Conservation (phyloP, 129 eudicot genomes). For the Smallanthus sonchifolius region DNA sequence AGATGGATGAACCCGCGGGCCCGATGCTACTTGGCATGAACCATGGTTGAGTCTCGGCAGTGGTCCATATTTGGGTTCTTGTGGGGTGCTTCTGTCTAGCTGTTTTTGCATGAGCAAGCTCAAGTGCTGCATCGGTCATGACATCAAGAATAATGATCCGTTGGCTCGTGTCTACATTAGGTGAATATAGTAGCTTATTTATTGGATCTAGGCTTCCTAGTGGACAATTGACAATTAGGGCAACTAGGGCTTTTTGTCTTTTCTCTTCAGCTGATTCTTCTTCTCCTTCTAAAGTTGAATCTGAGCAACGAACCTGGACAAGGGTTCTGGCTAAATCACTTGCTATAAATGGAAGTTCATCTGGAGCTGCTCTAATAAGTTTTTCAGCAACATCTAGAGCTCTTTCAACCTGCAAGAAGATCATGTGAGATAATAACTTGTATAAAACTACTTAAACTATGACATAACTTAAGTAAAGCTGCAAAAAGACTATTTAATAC, state of each 20-base stretch:
- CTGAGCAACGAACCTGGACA: slow-evolving; percentile 84
- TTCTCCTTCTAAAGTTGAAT: slow-evolving; percentile 70
- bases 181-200: slow-evolving; percentile 71
- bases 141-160: slow-evolving; percentile 81
- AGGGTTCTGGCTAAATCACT: slow-evolving; percentile 72
- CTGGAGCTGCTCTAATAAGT: slow-evolving; percentile 88
- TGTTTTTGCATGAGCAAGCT: slow-evolving; percentile 59
- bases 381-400: slow-evolving; percentile 90
- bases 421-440: background rate
- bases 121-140: slow-evolving; percentile 85
- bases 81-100: slow-evolving; percentile 34
- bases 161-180: slow-evolving; percentile 83
- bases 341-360: slow-evolving; percentile 73
- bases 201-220: slow-evolving; percentile 61
- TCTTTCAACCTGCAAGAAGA: slow-evolving; percentile 71
- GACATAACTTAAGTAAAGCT: background rate
- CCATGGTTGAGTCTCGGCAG: slow-evolving; percentile 78
- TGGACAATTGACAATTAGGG: slow-evolving; percentile 65
- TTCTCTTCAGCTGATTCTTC: slow-evolving; percentile 93
- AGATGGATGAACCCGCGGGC: slow-evolving; percentile 63
- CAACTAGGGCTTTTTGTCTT: slow-evolving; percentile 72
- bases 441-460: background rate
- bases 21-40: slow-evolving; percentile 70
- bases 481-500: background rate
- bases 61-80: slow-evolving; percentile 50